phyloP scores from a whole-genome alignment of 2,329 filamentous ascomycete species.

The Diaporthe sp. region DNA sequence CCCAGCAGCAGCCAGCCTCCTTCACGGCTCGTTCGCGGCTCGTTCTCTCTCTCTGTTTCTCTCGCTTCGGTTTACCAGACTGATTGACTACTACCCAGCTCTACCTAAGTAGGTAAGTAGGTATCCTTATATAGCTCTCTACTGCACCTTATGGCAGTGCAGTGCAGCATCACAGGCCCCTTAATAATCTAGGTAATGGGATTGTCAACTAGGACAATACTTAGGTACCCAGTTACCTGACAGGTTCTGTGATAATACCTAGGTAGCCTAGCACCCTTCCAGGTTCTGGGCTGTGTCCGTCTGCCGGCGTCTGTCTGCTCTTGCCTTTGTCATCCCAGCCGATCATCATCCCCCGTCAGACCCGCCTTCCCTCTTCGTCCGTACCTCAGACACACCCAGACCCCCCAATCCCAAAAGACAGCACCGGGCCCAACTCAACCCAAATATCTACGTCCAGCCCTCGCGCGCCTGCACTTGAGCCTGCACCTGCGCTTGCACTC shows the following conservation, averaged over 20 bases:
- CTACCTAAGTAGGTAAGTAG: neutral
- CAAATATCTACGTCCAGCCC: neutral
- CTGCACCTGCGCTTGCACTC: neutral
- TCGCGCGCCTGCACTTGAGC: neutral
- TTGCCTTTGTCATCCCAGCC: conserved; percentile 23
- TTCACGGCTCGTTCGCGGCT: neutral
- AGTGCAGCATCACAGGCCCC: conserved; percentile 5
- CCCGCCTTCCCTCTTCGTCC: conserved; percentile 10
- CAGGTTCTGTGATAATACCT: neutral
- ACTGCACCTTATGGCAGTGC: neutral
- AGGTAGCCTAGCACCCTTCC: too few relatives aligned
- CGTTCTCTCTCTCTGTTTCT: neutral
- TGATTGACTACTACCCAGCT: neutral
- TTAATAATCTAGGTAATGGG: conserved; percentile 2
- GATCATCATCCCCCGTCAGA: conserved; percentile 19
- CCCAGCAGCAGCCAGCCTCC: conserved; percentile 10
- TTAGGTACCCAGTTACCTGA: neutral
- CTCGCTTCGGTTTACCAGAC: neutral
- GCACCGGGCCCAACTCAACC: neutral
- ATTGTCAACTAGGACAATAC: neutral
- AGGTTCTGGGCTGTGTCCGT: neutral
- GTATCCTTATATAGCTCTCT: neutral
- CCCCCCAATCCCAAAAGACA: neutral
- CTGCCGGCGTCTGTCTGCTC: neutral
- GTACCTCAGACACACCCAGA: conserved; percentile 22